Base-by-base conservation (phyloP, 192 early-diverging fungal genomes). In the Coemansia sp. region DNA sequence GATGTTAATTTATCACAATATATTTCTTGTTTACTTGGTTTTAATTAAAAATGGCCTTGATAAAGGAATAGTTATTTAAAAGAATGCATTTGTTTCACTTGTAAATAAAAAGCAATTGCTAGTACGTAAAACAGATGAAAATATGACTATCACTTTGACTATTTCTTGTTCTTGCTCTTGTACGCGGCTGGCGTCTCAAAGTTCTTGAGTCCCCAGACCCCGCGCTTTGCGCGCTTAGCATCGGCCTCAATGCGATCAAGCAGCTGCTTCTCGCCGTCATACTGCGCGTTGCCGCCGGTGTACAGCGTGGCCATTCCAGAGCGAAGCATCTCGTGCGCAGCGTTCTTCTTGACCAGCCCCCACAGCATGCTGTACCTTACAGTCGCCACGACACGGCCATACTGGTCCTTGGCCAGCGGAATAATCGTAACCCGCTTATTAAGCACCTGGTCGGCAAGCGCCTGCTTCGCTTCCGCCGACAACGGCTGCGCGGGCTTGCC, bases 391-490 rank as follows among this genome's bases (percentile, higher is more conserved):
- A 80, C 40, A 1, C 77, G 30, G 4, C 77, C 66, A 23, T 80
- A 80, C 71, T 80, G 77, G 71, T 80, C 77, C 30, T 66, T 66
- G 14, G 71, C 60, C 60, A 73, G 46, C 22, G 71, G 77, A 56
- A 61, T 58, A 4, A 80, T 33, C 1, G 60, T 53, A 3, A 73
- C 76, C 4, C 70, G 19, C 40, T 54, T 72, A 12, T 61, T 64
- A 10, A 62, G 50, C 24, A 80, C 52, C 44, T 69, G 70, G 31
- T n/a, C 19, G 5, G 58, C 31, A 59, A 80, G 23, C 31, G 49
- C 28, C 35, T 80, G 63, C 59, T 70, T 69, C 30, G 77, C 71
- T 49, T 80, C 71, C 1, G 59, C 58, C 2, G 77, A 73, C 48
- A 80, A 40, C 38, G 77, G 67, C 54, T 80, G 77, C 9, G 71